phyloP scores from a whole-genome alignment of 1,284 basidiomycete species.

The Hypsizygus ulmarius region DNA sequence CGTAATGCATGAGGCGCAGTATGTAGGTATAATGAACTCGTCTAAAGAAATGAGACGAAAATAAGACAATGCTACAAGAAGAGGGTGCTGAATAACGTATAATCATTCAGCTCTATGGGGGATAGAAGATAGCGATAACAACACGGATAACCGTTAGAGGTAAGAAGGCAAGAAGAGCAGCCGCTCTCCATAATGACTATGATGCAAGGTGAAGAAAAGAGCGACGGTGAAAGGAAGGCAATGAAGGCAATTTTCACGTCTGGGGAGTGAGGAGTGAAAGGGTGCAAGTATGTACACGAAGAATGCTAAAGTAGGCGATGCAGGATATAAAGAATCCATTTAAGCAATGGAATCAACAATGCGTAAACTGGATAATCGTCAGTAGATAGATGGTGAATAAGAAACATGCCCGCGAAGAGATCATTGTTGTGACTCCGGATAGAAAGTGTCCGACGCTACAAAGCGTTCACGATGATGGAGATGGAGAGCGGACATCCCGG shows the following conservation, averaged over 20 bases:
- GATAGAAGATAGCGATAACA: constrained; percentile 18
- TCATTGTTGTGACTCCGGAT: constrained; percentile 15
- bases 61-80: constrained; percentile 19
- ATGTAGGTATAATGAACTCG: constrained; percentile 14
- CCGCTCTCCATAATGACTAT: constrained; percentile 17
- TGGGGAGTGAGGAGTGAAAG: constrained; percentile 12
- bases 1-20: constrained; percentile 8
- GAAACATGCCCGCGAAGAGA: constrained; percentile 20
- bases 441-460: constrained; percentile 15
- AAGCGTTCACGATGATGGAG: constrained; percentile 16
- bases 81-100: constrained; percentile 12
- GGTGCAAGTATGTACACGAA: constrained; percentile 18
- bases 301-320: constrained; percentile 4
- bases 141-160: constrained; percentile 7
- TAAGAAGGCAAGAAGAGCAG: constrained; percentile 16
- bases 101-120: constrained; percentile 21
- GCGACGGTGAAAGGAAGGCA: constrained; percentile 20
- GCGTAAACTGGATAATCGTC: constrained; percentile 10
- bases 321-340: constrained; percentile 16
- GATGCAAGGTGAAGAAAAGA: constrained; percentile 17
- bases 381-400: constrained; percentile 19
- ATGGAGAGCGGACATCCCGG: constrained; percentile 16
- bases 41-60: constrained; percentile 14
- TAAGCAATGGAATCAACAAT: constrained; percentile 10
- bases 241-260: constrained; percentile 19